phyloP scores from a whole-genome alignment of 441 rosid species.

The Eruca vesicaria region DNA sequence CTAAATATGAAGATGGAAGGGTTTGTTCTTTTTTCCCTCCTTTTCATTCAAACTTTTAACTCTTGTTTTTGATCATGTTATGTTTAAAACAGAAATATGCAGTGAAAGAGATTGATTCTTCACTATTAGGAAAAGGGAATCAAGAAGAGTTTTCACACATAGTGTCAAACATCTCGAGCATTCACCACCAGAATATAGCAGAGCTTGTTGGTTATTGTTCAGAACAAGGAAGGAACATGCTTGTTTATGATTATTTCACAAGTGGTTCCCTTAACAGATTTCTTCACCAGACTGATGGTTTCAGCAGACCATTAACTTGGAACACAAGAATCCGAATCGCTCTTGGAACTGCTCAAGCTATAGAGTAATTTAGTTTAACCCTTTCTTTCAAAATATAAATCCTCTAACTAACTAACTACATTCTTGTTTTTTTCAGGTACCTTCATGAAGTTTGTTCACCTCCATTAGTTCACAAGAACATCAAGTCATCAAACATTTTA shows the following conservation, averaged over 20 bases:
- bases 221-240: constrained; percentile 72
- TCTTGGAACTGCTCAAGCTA: constrained; percentile 81
- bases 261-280: constrained; percentile 90
- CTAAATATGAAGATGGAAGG: constrained; percentile 78
- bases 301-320: constrained; percentile 94
- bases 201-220: constrained; percentile 82
- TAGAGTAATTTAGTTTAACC: constrained; percentile 58
- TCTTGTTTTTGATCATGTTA: neutral
- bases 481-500: constrained; percentile 90
- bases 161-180: constrained; percentile 60
- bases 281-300: constrained; percentile 86
- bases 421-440: constrained; percentile 48
- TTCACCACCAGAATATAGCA: constrained; percentile 78
- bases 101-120: constrained; percentile 82
- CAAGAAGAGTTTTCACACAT: constrained; percentile 58
- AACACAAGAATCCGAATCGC: constrained; percentile 91
- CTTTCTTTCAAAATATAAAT: neutral
- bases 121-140: constrained; percentile 44
- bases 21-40: constrained; percentile 33
- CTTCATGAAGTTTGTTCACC: constrained; percentile 92
- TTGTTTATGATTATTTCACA: constrained; percentile 67
- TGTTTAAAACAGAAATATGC: constrained; percentile 56
- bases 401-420: neutral
- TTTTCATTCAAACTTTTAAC: neutral
- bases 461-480: constrained; percentile 81